These are phyloP conservation scores for Encephalitozoon intestinalis DNA, from an alignment of 371 early-diverging fungal genomes.

Conservation along the genomic window DNA sequence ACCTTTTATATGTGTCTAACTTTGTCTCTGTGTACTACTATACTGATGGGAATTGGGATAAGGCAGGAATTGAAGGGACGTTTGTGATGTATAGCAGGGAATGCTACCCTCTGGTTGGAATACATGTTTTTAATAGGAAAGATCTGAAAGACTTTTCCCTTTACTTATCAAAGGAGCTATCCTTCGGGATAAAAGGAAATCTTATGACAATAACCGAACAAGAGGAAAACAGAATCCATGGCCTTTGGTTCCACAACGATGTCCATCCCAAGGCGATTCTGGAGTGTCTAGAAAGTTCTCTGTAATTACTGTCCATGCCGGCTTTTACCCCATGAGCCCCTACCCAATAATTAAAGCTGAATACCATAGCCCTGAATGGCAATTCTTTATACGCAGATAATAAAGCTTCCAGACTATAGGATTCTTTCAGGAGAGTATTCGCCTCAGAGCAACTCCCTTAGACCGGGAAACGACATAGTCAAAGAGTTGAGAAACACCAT, in stretches of 20 bases:
- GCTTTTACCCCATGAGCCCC: not conserved
- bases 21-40: not conserved
- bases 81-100: not conserved
- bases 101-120: not conserved
- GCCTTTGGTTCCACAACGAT: not conserved
- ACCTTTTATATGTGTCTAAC: not conserved
- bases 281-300: not conserved
- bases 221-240: not conserved
- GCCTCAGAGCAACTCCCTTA: conserved; percentile 9
- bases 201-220: not conserved
- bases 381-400: conserved; percentile 46
- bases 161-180: not conserved
- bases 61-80: not conserved
- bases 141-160: not conserved
- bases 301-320: not conserved
- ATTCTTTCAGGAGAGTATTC: conserved; percentile 37
- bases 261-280: not conserved
- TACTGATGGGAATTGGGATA: not conserved
- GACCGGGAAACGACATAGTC: conserved; percentile 17
- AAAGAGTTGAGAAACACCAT: conserved; percentile 33
- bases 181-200: not conserved
- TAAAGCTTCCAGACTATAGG: conserved; percentile 24
- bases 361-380: conserved; percentile 24
- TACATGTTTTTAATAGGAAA: not conserved
- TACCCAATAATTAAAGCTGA: not conserved